These are phyloP conservation scores for Ascochyta pisi DNA, from an alignment of 2,329 filamentous ascomycete genomes.

Conservation along the genomic window DNA sequence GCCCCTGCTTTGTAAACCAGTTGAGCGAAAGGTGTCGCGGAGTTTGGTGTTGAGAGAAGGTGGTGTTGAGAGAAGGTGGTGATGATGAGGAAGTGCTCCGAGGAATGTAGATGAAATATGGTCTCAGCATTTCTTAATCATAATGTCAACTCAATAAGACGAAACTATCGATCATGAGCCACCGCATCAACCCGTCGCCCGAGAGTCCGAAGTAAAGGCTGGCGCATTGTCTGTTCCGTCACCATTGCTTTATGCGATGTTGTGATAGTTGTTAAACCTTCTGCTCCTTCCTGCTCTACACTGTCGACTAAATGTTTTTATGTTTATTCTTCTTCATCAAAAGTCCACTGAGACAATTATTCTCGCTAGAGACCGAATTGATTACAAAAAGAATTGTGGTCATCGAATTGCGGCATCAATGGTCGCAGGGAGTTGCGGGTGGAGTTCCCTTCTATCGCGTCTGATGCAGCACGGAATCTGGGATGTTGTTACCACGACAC, in stretches of 20 bases:
- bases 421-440: too few relatives aligned
- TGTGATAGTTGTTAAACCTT: background rate
- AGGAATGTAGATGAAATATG: background rate
- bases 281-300: too few relatives aligned
- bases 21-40: background rate
- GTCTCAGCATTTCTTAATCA: constrained; percentile 3
- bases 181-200: background rate
- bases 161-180: background rate
- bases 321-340: too few relatives aligned
- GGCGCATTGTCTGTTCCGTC: background rate
- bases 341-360: too few relatives aligned
- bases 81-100: constrained; percentile 3
- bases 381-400: too few relatives aligned
- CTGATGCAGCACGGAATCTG: background rate
- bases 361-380: too few relatives aligned
- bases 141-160: background rate
- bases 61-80: background rate
- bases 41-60: constrained; percentile 1
- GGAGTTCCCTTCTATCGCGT: background rate
- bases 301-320: too few relatives aligned
- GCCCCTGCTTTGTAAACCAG: constrained; percentile 51
- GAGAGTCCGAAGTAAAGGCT: background rate
- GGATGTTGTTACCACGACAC: background rate
- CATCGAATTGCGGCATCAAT: too few relatives aligned
- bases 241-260: background rate